These are phyloP conservation scores for Meyerozyma athensensis DNA, from an alignment of 1,139 yeast species.

Conservation along the genomic window DNA sequence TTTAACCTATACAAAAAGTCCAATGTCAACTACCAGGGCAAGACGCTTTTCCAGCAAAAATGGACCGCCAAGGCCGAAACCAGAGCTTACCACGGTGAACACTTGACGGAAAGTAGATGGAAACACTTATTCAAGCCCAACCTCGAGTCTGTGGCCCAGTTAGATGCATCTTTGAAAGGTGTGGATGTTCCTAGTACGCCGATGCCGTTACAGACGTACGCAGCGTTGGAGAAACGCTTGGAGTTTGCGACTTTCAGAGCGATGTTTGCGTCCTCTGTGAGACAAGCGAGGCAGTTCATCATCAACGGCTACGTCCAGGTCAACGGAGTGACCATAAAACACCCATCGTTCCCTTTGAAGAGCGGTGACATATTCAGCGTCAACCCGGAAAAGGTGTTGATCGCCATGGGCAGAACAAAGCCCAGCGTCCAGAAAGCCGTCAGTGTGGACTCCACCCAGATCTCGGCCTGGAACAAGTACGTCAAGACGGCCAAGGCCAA, in stretches of 20 bases:
- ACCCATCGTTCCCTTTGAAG: slow-evolving; percentile 73
- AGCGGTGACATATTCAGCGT: slow-evolving; percentile 89
- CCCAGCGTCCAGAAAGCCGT: slow-evolving; percentile 69
- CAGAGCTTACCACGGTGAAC: slow-evolving; percentile 94
- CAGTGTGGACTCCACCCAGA: slow-evolving; percentile 65
- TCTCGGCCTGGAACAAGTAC: slow-evolving; percentile 69
- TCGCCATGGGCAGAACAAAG: slow-evolving; percentile 79
- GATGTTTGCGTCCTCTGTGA: slow-evolving; percentile 86
- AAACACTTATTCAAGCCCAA: slow-evolving; percentile 67
- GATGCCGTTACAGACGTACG: slow-evolving; percentile 81
- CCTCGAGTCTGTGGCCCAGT: slow-evolving; percentile 78
- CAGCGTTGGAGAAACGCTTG: slow-evolving; percentile 79
- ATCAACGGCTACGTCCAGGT: slow-evolving; percentile 80
- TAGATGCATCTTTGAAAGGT: slow-evolving; percentile 72
- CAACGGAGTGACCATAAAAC: slow-evolving; percentile 72
- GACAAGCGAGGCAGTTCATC: slow-evolving; percentile 91
- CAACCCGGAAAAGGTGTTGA: slow-evolving; percentile 77
- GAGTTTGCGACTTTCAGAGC: slow-evolving; percentile 89
- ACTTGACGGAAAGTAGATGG: slow-evolving; percentile 80
- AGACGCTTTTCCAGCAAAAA: slow-evolving; percentile 80
- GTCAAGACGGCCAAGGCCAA: slow-evolving; percentile 53
- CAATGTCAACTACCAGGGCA: slow-evolving; percentile 45
- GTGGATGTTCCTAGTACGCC: slow-evolving; percentile 62
- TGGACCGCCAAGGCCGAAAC: slow-evolving; percentile 91
- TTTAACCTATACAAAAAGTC: slow-evolving; percentile 79